Evolutionary conservation across 805 yeast species (phyloP), one percentile per base, ranked within the genome.

Genomic region (Metschnikowia amazonensis): DNA sequence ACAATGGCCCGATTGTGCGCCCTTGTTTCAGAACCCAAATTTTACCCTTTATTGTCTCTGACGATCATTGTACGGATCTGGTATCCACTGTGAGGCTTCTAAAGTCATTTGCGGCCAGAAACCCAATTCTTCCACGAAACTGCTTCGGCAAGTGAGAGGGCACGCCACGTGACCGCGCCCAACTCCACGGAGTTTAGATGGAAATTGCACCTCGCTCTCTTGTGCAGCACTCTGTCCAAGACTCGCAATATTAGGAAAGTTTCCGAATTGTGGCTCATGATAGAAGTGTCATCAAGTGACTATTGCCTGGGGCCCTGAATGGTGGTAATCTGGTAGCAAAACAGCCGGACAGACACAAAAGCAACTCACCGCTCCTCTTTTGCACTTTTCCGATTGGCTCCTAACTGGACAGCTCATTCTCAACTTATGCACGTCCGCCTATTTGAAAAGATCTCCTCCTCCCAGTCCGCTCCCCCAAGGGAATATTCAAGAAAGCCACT

Each of bases 391-490:
- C 16, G 25, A 27, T 17, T 28, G 32, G 41, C 20, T 28, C 25
- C 27, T 18, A 37, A 18, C 11, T 37, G 24, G 13, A 17, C 41
- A 37, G 20, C 25, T 37, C 33, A 18, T 37, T 18, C 40, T 17
- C 40, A 16, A 13, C 11, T 20, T 24, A 37, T 37, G 41, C 41
- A 28, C 41, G 33, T 18, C n/a, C 25, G 41, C 41, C 20, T 28
- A 37, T 18, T 37, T 37, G 17, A n/a, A 7, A 20, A 14, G 29
- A 7, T 14, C 14, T 14, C 6, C 27, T n/a, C 20, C 29, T 23
- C 20, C 28, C 23, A 10, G n/a, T 23, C 21, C 37, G 20, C 25
- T 20, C 35, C 23, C 11, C 23, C 11, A 32, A 32, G 14, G 14
- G n/a, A 30, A 30, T 9, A 14, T 8, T 14, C 33, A 9, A 16